Evolutionary conservation across 2,329 filamentous ascomycete species (phyloP).

Genomic region (Pseudogymnoascus sp.): DNA sequence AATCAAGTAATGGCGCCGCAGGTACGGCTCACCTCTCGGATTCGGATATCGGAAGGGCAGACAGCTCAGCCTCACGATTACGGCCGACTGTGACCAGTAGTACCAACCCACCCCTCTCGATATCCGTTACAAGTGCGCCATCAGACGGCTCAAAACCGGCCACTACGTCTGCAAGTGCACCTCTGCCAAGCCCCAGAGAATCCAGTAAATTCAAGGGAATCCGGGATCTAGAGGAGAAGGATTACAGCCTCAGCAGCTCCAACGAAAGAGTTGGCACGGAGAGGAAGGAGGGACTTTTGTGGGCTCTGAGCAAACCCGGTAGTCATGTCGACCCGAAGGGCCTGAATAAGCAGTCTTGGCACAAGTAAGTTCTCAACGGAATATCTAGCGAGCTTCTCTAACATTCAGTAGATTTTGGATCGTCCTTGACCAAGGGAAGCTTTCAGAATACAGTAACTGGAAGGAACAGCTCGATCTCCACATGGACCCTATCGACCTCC

Average conservation of each 20-base stretch:
- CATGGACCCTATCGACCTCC: constrained; percentile 94
- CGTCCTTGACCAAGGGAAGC: constrained; percentile 88
- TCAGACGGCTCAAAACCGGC: constrained; percentile 48
- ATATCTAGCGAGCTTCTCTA: constrained; percentile 17
- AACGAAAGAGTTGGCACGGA: constrained; percentile 56
- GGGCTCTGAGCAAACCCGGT: constrained; percentile 86
- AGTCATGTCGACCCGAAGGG: constrained; percentile 93
- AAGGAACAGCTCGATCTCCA: constrained; percentile 94
- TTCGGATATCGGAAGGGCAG: constrained; percentile 56
- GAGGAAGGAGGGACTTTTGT: constrained; percentile 86
- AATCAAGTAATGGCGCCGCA: constrained; percentile 20
- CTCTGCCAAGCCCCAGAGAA: constrained; percentile 32
- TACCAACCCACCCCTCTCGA: constrained; percentile 26
- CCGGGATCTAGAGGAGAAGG: constrained; percentile 81
- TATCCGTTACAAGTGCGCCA: constrained; percentile 21
- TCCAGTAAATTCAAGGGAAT: constrained; percentile 74
- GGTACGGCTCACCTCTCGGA: constrained; percentile 45
- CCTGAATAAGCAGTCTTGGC: constrained; percentile 95
- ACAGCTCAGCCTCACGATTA: constrained; percentile 64
- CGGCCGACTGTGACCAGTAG: constrained; percentile 41
- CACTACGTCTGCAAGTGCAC: constrained; percentile 36
- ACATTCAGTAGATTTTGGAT: constrained; percentile 75
- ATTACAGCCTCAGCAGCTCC: constrained; percentile 39
- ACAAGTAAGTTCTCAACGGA: constrained; percentile 63
- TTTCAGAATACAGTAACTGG: constrained; percentile 99